These are phyloP conservation scores for Botrytis byssoidea DNA, from an alignment of 2,329 filamentous ascomycete species.

Conservation along the genomic window DNA sequence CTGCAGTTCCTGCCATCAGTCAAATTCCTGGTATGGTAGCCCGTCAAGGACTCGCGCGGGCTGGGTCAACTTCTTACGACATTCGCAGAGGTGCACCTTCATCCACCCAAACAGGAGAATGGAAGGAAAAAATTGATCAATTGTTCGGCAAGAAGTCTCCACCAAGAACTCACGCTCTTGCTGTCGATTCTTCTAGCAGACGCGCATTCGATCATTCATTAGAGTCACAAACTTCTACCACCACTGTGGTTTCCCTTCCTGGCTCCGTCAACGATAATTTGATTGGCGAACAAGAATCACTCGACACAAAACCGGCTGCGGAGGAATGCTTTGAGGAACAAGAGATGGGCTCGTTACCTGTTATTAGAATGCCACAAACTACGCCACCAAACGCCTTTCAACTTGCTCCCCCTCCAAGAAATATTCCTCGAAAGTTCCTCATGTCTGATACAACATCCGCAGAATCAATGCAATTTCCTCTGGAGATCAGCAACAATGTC, in stretches of 20 bases:
- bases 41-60: slow-evolving; percentile 42
- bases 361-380: slow-evolving; percentile 63
- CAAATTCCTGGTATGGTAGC: slow-evolving; percentile 24
- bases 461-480: slow-evolving; percentile 45
- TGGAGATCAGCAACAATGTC: slow-evolving; percentile 42
- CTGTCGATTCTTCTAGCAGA: slow-evolving; percentile 67
- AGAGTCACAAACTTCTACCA: slow-evolving; percentile 48
- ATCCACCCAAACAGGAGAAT: slow-evolving; percentile 46
- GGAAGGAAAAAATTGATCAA: slow-evolving; percentile 83
- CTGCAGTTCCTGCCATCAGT: slow-evolving; percentile 25
- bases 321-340: slow-evolving; percentile 80
- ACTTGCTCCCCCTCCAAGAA: slow-evolving; percentile 54
- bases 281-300: slow-evolving; percentile 45
- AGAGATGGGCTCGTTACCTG: slow-evolving; percentile 74
- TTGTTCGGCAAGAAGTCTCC: slow-evolving; percentile 60
- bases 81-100: slow-evolving; percentile 38
- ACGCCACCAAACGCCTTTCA: slow-evolving; percentile 63
- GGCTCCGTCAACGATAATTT: slow-evolving; percentile 27
- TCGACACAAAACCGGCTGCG: slow-evolving; percentile 66
- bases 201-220: slow-evolving; percentile 60
- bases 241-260: slow-evolving; percentile 73
- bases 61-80: slow-evolving; percentile 43
- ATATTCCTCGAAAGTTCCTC: slow-evolving; percentile 52
- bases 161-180: slow-evolving; percentile 58
- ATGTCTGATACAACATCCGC: slow-evolving; percentile 48